Evolutionary conservation across 192 early-diverging fungal genomes (phyloP), one percentile per base, ranked within the genome.

Genomic region (Umbelopsis isabellina): DNA sequence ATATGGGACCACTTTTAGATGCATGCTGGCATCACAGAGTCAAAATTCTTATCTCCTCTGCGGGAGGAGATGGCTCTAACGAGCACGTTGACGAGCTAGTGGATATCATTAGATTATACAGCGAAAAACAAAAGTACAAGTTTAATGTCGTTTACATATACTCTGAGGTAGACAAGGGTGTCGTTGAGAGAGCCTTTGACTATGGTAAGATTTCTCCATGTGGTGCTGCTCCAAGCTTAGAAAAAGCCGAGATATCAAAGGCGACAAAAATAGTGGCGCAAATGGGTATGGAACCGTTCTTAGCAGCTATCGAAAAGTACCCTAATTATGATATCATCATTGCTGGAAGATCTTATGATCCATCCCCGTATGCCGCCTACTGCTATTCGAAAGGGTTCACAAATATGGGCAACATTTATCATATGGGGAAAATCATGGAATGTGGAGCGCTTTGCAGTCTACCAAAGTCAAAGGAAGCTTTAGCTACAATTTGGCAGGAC

Each of bases 341-440:
- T 41, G 41, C 53, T 33, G 70, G 70, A 4, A 53, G 70, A 12
- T 41, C 70, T 23, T 71, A 71, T 37, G 70, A 71, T 52, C 70
- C 70, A 3, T 46, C 70, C 21, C 70, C 70, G 1, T 71, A 71
- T 20, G 70, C 70, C 33, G 70, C 70, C 0, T 65, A 46, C 23
- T 71, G 70, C 12, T 65, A 48, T 48, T 12, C n/a, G 6, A 58
- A 71, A 5, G 70, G 70, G 2, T 69, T 69, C 18, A 71, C 30
- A 18, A 46, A 71, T n/a, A 7, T 65, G 8, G 70, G 70, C 13
- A 65, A 48, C n/a, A 37, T 49, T 2, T 71, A 65, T n/a, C 70
- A 71, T 37, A 71, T 71, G 70, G 70, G 70, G 11, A 71, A 71
- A 52, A 44, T 71, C 15, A 71, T 71, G 70, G 70, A 71, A 23